These are phyloP conservation scores for Apostasia shenzhenica DNA, from an alignment of 106 monocot genomes.

Conservation along the genomic window DNA sequence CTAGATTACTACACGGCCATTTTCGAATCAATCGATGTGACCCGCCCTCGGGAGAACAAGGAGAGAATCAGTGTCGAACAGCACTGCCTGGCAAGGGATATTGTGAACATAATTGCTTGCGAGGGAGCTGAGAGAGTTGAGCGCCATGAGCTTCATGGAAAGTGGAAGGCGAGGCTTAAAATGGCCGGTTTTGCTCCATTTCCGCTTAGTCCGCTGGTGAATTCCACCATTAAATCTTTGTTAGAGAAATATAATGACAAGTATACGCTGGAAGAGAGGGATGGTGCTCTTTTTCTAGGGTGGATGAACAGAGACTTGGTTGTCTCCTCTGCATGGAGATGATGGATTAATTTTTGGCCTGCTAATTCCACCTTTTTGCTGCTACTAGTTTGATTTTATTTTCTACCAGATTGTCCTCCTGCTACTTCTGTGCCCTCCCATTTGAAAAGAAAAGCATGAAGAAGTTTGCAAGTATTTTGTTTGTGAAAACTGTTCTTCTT, in stretches of 20 bases:
- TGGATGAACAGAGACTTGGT: conserved; percentile 81
- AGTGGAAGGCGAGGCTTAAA: conserved; percentile 75
- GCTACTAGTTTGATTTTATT: too few relatives aligned
- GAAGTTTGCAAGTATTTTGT: too few relatives aligned
- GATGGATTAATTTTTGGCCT: neutral
- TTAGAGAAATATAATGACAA: conserved; percentile 52
- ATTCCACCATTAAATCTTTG: conserved; percentile 63
- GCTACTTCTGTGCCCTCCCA: too few relatives aligned
- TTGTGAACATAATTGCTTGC: conserved; percentile 89
- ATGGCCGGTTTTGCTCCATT: conserved; percentile 82
- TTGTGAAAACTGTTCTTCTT: too few relatives aligned
- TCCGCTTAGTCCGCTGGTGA: conserved; percentile 69
- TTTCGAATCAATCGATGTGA: conserved; percentile 80
- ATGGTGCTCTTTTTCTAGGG: conserved; percentile 86
- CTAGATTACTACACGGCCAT: conserved; percentile 61
- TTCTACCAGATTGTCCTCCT: too few relatives aligned
- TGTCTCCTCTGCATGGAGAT: conserved; percentile 81
- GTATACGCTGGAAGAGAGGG: conserved; percentile 65
- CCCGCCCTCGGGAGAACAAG: conserved; percentile 51
- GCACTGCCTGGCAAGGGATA: conserved; percentile 92
- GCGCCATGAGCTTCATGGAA: conserved; percentile 75
- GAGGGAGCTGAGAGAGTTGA: conserved; percentile 84
- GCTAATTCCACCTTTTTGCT: too few relatives aligned
- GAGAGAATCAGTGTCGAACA: conserved; percentile 78
- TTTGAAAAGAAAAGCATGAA: too few relatives aligned